Percentiles rank a stretch among this genome's conserved stretches.
phyloP scores from a whole-genome alignment of 2,329 filamentous ascomycete species.

The Lecanicillium sp. region DNA sequence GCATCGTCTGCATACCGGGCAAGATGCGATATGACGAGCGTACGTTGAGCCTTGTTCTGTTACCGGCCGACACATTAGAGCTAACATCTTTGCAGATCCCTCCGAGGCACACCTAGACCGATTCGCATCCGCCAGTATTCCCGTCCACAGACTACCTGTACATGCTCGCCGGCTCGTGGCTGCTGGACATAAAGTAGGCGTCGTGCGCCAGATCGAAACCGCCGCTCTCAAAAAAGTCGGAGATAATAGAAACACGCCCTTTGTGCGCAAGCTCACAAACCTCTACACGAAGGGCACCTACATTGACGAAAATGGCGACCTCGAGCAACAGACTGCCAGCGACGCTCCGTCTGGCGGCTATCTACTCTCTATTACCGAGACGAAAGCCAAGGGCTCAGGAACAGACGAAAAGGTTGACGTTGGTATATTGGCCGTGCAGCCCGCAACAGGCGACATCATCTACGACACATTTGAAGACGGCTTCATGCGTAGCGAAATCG shows the following conservation, averaged over 20 bases:
- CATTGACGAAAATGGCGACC: slow-evolving; percentile 81
- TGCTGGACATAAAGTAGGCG: slow-evolving; percentile 91
- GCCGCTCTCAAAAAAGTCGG: slow-evolving; percentile 92
- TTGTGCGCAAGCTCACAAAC: slow-evolving; percentile 87
- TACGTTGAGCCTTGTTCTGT: slow-evolving; percentile 26
- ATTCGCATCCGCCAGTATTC: slow-evolving; percentile 94
- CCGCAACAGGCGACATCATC: slow-evolving; percentile 89
- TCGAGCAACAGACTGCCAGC: slow-evolving; percentile 45
- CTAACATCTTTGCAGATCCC: slow-evolving; percentile 41
- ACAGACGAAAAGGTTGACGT: slow-evolving; percentile 92
- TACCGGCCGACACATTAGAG: slow-evolving; percentile 7
- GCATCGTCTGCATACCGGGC: slow-evolving; percentile 93
- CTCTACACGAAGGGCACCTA: slow-evolving; percentile 98
- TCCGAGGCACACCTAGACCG: slow-evolving; percentile 87
- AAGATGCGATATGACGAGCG: slow-evolving; percentile 91
- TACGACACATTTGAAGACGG: slow-evolving; percentile 95
- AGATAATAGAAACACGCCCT: slow-evolving; percentile 88
- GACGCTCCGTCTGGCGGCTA: slow-evolving; percentile 64
- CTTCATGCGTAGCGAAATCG: slow-evolving; percentile 94
- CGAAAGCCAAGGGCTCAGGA: slow-evolving; percentile 66
- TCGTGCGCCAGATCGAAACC: slow-evolving; percentile 90
- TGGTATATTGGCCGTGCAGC: slow-evolving; percentile 88
- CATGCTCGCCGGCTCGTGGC: slow-evolving; percentile 89
- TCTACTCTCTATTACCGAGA: slow-evolving; percentile 84
- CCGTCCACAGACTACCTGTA: slow-evolving; percentile 81